A percentile compares a stretch with the other conserved stretches of the same genome.
phyloP scores from a whole-genome alignment of 495 filamentous ascomycete genomes.

The Penicilliopsis zonata region DNA sequence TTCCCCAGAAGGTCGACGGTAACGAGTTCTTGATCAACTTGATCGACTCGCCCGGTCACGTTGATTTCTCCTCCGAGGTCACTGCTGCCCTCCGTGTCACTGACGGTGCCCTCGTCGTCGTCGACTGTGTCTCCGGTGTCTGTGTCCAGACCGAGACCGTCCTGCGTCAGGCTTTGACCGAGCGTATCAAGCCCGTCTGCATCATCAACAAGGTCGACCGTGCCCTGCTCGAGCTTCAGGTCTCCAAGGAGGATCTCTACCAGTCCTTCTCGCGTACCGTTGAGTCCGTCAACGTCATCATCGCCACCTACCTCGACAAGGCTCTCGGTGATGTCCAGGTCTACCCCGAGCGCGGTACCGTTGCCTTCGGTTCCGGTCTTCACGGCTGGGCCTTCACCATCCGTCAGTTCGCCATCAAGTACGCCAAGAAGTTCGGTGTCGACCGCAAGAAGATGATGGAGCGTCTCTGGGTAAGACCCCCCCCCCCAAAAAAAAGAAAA shows the following conservation, averaged over 20 bases:
- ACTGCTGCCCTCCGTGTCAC: conserved; percentile 99
- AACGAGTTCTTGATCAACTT: conserved; percentile 99
- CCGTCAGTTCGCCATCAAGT: conserved; percentile 91
- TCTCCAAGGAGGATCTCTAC: conserved; percentile 97
- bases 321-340: conserved; percentile 95
- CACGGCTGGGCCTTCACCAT: conserved; percentile 99
- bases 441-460: conserved; percentile 99
- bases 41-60: conserved; percentile 99
- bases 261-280: conserved; percentile 99
- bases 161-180: conserved; percentile 94
- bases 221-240: conserved; percentile 94
- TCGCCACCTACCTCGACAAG: conserved; percentile 98
- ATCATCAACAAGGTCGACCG: conserved; percentile 99
- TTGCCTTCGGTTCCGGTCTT: conserved; percentile 99
- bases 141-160: conserved; percentile 99
- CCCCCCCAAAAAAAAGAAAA: not conserved
- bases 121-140: conserved; percentile 99
- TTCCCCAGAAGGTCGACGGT: conserved; percentile 77
- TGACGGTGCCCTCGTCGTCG: conserved; percentile 97
- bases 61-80: conserved; percentile 99
- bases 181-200: conserved; percentile 99
- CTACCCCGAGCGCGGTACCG: conserved; percentile 89
- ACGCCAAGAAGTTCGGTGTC: conserved; percentile 99
- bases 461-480: conserved; percentile 78
- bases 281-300: conserved; percentile 99